phyloP scores from a whole-genome alignment of 2,329 filamentous ascomycete genomes.

The Parastagonospora avenae region DNA sequence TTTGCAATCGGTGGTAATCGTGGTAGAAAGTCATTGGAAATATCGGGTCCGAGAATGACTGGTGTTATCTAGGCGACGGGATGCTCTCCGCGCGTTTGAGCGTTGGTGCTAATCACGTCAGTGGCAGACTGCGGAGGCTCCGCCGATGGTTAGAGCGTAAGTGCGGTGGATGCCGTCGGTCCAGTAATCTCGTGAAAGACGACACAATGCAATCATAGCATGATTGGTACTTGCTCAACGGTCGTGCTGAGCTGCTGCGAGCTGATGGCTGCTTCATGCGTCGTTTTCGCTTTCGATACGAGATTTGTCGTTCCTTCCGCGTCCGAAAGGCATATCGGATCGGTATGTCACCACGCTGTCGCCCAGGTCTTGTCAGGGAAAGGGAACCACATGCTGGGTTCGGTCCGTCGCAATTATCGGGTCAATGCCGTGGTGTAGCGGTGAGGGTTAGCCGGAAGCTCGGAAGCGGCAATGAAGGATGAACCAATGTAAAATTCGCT shows the following conservation, averaged over 20 bases:
- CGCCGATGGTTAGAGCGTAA: constrained; percentile 16
- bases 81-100: constrained; percentile 7
- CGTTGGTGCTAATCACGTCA: constrained; percentile 11
- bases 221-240: constrained; percentile 4
- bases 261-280: not conserved
- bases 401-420: constrained; percentile 9
- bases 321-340: not conserved
- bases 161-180: constrained; percentile 2
- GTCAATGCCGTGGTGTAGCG: constrained; percentile 12
- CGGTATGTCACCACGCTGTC: not conserved
- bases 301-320: not conserved
- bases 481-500: constrained; percentile 31
- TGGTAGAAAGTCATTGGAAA: not conserved
- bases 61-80: constrained; percentile 3
- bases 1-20: not conserved
- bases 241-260: not conserved
- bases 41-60: not conserved
- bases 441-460: constrained; percentile 1
- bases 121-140: constrained; percentile 22
- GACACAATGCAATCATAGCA: not conserved
- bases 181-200: constrained; percentile 10
- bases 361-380: not conserved
- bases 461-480: constrained; percentile 9
- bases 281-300: not conserved
- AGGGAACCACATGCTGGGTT: not conserved